A percentile compares a stretch with the other conserved stretches of the same genome.
Conservation (phyloP, 2,329 filamentous ascomycete genomes). For the Orbilia blumenaviensis region DNA sequence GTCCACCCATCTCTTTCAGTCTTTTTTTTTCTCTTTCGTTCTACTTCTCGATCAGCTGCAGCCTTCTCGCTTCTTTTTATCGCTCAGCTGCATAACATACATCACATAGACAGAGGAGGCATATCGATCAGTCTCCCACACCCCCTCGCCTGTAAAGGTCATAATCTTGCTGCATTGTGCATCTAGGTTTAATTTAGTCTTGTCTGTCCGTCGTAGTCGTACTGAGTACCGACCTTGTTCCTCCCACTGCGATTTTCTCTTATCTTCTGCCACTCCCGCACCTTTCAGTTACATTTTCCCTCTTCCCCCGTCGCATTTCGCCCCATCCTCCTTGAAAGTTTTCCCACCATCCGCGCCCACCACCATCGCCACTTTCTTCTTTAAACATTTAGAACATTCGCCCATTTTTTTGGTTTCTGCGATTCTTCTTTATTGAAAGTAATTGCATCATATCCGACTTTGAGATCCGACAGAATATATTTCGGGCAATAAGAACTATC, state of each 20-base stretch:
- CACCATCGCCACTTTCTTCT: slow-evolving; percentile 22
- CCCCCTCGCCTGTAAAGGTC: slow-evolving; percentile 4
- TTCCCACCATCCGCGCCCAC: slow-evolving; percentile 8
- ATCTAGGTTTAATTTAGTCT: slow-evolving; percentile 12
- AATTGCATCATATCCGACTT: slow-evolving; percentile 18
- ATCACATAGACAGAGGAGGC: slow-evolving; percentile 3
- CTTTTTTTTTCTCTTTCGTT: neutral
- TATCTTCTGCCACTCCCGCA: slow-evolving; percentile 33
- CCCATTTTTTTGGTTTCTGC: slow-evolving; percentile 7
- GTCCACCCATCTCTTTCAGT: neutral
- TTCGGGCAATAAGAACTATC: neutral
- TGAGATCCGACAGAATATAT: neutral
- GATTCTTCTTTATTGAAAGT: slow-evolving; percentile 46
- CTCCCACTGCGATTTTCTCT: slow-evolving; percentile 17
- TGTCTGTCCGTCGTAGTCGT: slow-evolving; percentile 19
- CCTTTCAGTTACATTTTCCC: slow-evolving; percentile 17
- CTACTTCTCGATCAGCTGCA: slow-evolving; percentile 40
- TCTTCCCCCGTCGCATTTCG: slow-evolving; percentile 2
- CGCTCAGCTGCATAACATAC: slow-evolving; percentile 43
- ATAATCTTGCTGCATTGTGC: slow-evolving; percentile 13
- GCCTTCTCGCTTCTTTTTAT: slow-evolving; percentile 44
- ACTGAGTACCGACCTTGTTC: slow-evolving; percentile 31
- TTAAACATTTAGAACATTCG: neutral
- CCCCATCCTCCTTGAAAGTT: neutral
- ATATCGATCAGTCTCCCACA: slow-evolving; percentile 10